Conservation (phyloP, 805 yeast species). For the Helenozyma baotianmanensis region DNA sequence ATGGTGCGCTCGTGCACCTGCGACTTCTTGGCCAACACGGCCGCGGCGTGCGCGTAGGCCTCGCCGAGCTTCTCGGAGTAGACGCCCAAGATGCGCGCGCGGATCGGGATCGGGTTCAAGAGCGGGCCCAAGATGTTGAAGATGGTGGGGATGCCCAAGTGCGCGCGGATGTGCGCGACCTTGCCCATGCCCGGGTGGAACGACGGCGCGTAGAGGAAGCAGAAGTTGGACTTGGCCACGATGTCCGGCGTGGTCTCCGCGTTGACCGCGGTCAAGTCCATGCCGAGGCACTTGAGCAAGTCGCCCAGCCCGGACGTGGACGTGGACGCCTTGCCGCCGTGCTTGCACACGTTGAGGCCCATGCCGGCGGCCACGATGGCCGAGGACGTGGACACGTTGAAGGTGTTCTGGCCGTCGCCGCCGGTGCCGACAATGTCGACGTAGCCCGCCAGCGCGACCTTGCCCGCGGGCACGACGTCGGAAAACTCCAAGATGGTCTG, state of each 20-base stretch:
- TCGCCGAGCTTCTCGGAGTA: constrained; percentile 74
- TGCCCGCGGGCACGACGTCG: constrained; percentile 42
- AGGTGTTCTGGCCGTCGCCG: constrained; percentile 97
- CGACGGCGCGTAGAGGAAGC: constrained; percentile 85
- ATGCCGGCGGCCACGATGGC: constrained; percentile 95
- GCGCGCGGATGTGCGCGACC: constrained; percentile 73
- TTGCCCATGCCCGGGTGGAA: constrained; percentile 89
- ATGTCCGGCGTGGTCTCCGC: constrained; percentile 55
- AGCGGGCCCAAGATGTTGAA: constrained; percentile 94
- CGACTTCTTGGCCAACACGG: constrained; percentile 49
- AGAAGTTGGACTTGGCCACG: constrained; percentile 48
- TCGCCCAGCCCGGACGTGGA: constrained; percentile 94
- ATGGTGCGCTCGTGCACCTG: constrained; percentile 54
- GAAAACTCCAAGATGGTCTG: constrained; percentile 65
- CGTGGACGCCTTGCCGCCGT: constrained; percentile 96
- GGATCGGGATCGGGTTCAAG: constrained; percentile 80
- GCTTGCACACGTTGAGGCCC: constrained; percentile 77
- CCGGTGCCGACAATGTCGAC: constrained; percentile 98
- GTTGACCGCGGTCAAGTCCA: constrained; percentile 70
- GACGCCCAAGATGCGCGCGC: constrained; percentile 85
- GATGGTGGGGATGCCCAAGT: constrained; percentile 85
- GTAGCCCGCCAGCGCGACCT: constrained; percentile 48
- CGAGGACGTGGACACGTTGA: constrained; percentile 91
- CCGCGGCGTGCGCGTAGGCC: constrained; percentile 79
- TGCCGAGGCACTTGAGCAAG: constrained; percentile 72